A percentile compares a stretch with the other conserved stretches of the same genome.
Evolutionary conservation across 176 grass and related monocot species (phyloP).

Genomic region (Cenchrus americanus): DNA sequence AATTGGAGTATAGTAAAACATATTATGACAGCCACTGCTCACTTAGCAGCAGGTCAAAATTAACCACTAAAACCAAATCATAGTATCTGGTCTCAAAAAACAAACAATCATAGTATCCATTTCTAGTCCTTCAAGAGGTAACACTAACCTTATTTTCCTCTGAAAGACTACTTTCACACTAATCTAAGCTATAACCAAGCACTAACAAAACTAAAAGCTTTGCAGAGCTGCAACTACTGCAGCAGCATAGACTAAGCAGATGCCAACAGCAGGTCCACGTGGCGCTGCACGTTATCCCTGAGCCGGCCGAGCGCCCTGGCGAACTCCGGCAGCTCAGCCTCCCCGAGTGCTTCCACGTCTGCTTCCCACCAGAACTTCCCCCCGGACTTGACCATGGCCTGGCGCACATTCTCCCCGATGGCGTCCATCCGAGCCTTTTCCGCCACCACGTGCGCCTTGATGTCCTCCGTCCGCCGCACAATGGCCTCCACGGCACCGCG

Average conservation of each 20-base stretch:
- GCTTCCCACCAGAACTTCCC: constrained; percentile 17
- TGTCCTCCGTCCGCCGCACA: background rate
- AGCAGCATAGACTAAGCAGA: background rate
- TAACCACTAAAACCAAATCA: background rate
- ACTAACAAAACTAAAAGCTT: background rate
- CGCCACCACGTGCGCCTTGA: background rate
- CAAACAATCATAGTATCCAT: background rate
- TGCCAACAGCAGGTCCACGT: background rate
- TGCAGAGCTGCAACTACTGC: background rate
- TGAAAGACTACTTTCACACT: background rate
- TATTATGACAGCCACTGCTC: background rate
- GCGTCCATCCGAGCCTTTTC: constrained; percentile 9
- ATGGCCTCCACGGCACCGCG: background rate
- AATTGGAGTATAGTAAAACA: background rate
- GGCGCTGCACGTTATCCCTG: constrained; percentile 4
- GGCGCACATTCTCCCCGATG: constrained; percentile 5
- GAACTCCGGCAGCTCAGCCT: constrained; percentile 4
- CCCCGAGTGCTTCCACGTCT: background rate
- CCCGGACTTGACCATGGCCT: background rate
- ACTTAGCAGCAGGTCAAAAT: background rate
- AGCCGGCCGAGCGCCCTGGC: background rate
- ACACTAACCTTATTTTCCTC: background rate
- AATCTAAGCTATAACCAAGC: background rate
- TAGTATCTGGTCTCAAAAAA: too few species aligned
- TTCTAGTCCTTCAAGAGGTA: background rate